These are phyloP conservation scores for Monosporascus sp. DNA, from an alignment of 2,329 filamentous ascomycete genomes.

Conservation along the genomic window DNA sequence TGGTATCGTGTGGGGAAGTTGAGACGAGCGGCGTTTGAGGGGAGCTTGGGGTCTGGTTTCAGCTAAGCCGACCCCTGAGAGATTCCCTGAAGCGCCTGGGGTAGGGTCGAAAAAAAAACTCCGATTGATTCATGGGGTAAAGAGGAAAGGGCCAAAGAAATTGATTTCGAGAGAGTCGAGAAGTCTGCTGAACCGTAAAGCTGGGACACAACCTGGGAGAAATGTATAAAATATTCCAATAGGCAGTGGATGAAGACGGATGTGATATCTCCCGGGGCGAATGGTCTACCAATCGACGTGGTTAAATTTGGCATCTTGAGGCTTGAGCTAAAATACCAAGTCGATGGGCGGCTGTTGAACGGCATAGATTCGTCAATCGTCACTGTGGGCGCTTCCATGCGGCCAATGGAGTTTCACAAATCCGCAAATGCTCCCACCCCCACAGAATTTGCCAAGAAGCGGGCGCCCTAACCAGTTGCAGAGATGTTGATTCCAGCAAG, in stretches of 20 bases:
- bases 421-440: not conserved
- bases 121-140: not conserved
- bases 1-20: constrained; percentile 21
- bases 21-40: constrained; percentile 41
- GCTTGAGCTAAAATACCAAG: constrained; percentile 2
- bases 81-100: constrained; percentile 3
- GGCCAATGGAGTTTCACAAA: constrained; percentile 14
- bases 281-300: constrained; percentile 11
- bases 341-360: constrained; percentile 20
- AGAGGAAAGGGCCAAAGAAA: constrained; percentile 8
- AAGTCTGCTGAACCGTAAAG: constrained; percentile 1
- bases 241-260: not conserved
- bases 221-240: no score
- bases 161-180: not conserved
- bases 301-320: constrained; percentile 19
- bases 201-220: constrained; percentile 2
- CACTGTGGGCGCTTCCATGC: constrained; percentile 11
- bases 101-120: no score
- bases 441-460: not conserved
- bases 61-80: constrained; percentile 25
- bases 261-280: constrained; percentile 7
- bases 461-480: constrained; percentile 1
- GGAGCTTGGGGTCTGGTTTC: constrained; percentile 24
- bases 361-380: constrained; percentile 23
- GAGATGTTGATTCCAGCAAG: constrained; percentile 4